A percentile compares a stretch with the other conserved stretches of the same genome.
phyloP scores from a whole-genome alignment of 2,329 filamentous ascomycete genomes.

The Elsinoe necatrix region DNA sequence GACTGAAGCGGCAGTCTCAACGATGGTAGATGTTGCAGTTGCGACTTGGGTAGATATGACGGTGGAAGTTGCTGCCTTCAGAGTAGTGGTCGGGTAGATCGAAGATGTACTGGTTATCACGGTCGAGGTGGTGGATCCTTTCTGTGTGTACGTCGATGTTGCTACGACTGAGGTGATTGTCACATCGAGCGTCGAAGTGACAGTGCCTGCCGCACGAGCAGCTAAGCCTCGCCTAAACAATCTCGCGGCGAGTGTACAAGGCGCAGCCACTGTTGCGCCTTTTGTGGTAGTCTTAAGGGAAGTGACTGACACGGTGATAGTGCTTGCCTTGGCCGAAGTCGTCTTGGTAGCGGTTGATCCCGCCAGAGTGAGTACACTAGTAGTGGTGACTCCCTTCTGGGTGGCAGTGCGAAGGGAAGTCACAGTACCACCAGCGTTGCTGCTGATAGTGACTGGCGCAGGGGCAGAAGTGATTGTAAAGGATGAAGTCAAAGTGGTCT shows the following conservation, averaged over 20 bases:
- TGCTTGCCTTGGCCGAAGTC: constrained; percentile 21
- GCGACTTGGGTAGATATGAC: constrained; percentile 19
- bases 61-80: constrained; percentile 24
- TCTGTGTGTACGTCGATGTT: constrained; percentile 18
- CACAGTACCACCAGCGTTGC: constrained; percentile 21
- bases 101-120: constrained; percentile 24
- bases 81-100: constrained; percentile 21
- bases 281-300: constrained; percentile 27
- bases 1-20: constrained; percentile 19
- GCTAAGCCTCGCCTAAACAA: constrained; percentile 19
- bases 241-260: constrained; percentile 24
- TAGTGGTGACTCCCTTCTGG: constrained; percentile 26
- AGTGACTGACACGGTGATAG: constrained; percentile 21
- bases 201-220: constrained; percentile 21
- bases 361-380: constrained; percentile 21
- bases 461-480: constrained; percentile 21
- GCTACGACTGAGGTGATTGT: constrained; percentile 25
- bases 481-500: constrained; percentile 20
- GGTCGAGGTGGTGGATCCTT: constrained; percentile 20
- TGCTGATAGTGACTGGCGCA: constrained; percentile 18
- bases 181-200: constrained; percentile 24
- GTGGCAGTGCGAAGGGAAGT: constrained; percentile 23
- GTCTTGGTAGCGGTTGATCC: constrained; percentile 23
- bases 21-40: constrained; percentile 18
- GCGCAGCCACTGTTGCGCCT: constrained; percentile 24